Evolutionary conservation across 192 early-diverging fungal genomes (phyloP).

Genomic region (Rhizoclosmatium globosum): DNA sequence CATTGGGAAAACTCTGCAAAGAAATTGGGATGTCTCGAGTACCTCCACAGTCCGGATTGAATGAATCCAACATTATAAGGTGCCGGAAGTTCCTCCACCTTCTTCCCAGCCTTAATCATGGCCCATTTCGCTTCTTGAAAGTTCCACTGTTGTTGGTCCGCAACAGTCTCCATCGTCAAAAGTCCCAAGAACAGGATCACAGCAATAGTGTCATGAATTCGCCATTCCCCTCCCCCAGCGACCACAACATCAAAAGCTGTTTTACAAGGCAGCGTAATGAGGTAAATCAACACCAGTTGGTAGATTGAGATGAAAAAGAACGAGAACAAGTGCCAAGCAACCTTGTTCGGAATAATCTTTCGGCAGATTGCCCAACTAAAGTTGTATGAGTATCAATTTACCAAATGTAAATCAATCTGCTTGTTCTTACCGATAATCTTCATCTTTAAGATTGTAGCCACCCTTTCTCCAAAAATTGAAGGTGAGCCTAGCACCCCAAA

Average conservation of each 20-base stretch:
- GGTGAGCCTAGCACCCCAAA: conserved; percentile 80
- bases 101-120: conserved; percentile 37
- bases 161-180: conserved; percentile 69
- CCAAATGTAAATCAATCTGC: background rate
- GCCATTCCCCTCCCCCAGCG: background rate
- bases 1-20: conserved; percentile 71
- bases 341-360: conserved; percentile 35
- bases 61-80: conserved; percentile 72
- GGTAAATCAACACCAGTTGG: conserved; percentile 76
- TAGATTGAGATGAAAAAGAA: conserved; percentile 76
- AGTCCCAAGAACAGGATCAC: conserved; percentile 50
- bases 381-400: conserved; percentile 60
- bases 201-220: conserved; percentile 53
- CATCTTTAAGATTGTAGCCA: conserved; percentile 35
- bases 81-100: conserved; percentile 33
- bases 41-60: conserved; percentile 75
- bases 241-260: conserved; percentile 28
- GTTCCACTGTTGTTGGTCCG: conserved; percentile 84
- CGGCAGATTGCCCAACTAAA: conserved; percentile 73
- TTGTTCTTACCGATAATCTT: background rate
- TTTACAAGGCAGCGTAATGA: conserved; percentile 58
- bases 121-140: conserved; percentile 57
- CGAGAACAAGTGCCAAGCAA: conserved; percentile 72
- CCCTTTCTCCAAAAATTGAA: conserved; percentile 79
- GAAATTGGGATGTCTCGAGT: conserved; percentile 86